Conservation (phyloP, 2,329 filamentous ascomycete genomes). For the Beauveria caledonica region DNA sequence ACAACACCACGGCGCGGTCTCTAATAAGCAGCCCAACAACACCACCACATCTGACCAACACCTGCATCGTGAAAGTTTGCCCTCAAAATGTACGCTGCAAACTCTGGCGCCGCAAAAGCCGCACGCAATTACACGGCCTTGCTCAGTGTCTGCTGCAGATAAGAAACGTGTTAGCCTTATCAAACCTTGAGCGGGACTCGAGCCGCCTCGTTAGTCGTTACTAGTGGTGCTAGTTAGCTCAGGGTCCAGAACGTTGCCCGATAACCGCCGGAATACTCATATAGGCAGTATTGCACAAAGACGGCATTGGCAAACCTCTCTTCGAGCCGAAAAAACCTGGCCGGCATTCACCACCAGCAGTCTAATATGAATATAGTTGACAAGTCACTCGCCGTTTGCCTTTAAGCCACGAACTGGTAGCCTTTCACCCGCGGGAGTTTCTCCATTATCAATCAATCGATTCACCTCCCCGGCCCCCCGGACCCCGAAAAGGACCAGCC, state of each 20-base stretch:
- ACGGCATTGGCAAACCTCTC: neutral
- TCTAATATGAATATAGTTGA: neutral
- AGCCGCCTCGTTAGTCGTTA: neutral
- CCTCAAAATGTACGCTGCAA: neutral
- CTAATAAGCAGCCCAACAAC: neutral
- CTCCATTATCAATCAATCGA: neutral
- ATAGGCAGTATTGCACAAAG: constrained; percentile 12
- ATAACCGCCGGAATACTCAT: constrained; percentile 7
- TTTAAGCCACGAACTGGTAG: neutral
- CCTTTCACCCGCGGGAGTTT: neutral
- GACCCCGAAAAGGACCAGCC: no score
- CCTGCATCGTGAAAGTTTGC: neutral
- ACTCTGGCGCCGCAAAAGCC: neutral
- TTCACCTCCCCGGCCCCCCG: neutral
- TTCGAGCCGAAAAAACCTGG: neutral
- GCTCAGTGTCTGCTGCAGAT: neutral
- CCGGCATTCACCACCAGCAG: neutral
- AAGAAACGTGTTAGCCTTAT: neutral
- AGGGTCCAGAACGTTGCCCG: constrained; percentile 11
- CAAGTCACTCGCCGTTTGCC: neutral
- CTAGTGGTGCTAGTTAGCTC: neutral
- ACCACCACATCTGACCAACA: neutral
- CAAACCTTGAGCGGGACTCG: neutral
- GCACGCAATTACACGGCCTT: neutral
- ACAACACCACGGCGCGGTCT: neutral